Base-by-base conservation (phyloP, 1,284 basidiomycete genomes). In the Sporisorium reilianum region DNA sequence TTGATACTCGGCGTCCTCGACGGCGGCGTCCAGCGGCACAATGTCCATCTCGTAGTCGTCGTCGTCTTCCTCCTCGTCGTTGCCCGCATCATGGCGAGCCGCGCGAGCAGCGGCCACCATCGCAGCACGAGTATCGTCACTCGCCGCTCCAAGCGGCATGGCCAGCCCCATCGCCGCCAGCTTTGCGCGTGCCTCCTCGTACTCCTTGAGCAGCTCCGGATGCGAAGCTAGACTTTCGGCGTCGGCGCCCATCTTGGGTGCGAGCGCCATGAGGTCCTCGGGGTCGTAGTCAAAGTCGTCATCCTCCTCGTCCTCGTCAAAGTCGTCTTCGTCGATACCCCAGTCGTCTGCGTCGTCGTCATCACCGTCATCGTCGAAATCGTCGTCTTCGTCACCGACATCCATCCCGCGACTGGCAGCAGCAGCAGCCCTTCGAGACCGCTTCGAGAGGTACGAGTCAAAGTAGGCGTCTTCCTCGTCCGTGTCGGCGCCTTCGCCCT, bases 381-480 rank as follows among this genome's bases (percentile, higher is more conserved):
- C 59, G 12, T 53, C 59, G 11, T 49, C 65, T 22, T 36, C 44
- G 8, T 57, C 54, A 22, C 70, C 56, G 20, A 94, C 85, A 92
- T 95, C 82, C 93, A 94, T 10, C 0, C 68, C 68, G 2, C 62
- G 62, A 52, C 62, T 62, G 25, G 62, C 62, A 4, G 42, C 45
- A 11, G 57, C 55, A 45, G 61, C 64, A 42, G 56, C 60, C 1
- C 55, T 40, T 12, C 52, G 57, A 28, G 65, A 67, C 20, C 69
- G 64, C 28, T 55, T 51, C 20, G 57, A 48, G 14, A 74, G 45
- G 22, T 74, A 74, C 45, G 46, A 34, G 55, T 68, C 71, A 55
- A 65, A 74, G 55, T 69, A 74, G 7, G 54, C 65, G 55, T 74
- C 88, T 89, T 94, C 79, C 92, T 93, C 23, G 91, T 93, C 73